Percentiles rank a stretch among this genome's conserved stretches.
Evolutionary conservation across 2,329 filamentous ascomycete genomes (phyloP).

Genomic region (Tolypocladium guangdongense): DNA sequence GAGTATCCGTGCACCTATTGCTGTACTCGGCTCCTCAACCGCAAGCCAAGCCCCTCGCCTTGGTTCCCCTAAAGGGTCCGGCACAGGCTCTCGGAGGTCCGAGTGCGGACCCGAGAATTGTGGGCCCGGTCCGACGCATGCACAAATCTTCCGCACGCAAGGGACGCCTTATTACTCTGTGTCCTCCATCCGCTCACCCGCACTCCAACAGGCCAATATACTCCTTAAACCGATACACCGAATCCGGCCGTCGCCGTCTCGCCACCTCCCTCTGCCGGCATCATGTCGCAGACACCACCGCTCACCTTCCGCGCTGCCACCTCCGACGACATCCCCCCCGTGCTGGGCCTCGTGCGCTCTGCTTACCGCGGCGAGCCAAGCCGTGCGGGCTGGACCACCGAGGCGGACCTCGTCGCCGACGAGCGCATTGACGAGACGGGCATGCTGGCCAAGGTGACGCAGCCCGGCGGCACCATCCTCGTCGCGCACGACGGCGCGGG

Average conservation of each 20-base stretch:
- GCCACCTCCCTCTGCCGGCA: neutral
- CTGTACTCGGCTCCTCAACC: neutral
- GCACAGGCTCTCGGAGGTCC: neutral
- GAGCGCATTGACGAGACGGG: conserved; percentile 29
- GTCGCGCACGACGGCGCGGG: conserved; percentile 19
- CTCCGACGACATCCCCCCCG: conserved; percentile 15
- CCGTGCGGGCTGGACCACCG: conserved; percentile 34
- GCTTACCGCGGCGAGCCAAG: conserved; percentile 32
- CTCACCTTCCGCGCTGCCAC: conserved; percentile 25
- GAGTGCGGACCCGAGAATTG: neutral
- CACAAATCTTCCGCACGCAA: neutral
- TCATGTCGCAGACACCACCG: conserved; percentile 5
- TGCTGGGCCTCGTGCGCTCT: conserved; percentile 28
- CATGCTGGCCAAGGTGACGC: conserved; percentile 27
- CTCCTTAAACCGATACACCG: no score
- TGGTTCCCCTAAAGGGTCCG: neutral
- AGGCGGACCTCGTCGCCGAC: conserved; percentile 31
- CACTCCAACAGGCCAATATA: neutral
- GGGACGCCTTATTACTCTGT: neutral
- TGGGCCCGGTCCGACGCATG: neutral
- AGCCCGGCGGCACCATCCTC: conserved; percentile 24
- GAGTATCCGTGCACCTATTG: neutral
- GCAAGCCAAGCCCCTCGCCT: neutral
- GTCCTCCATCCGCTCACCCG: neutral
- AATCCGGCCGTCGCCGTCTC: neutral